phyloP scores from a whole-genome alignment of 2,329 filamentous ascomycete genomes.

The Ciborinia camelliae region DNA sequence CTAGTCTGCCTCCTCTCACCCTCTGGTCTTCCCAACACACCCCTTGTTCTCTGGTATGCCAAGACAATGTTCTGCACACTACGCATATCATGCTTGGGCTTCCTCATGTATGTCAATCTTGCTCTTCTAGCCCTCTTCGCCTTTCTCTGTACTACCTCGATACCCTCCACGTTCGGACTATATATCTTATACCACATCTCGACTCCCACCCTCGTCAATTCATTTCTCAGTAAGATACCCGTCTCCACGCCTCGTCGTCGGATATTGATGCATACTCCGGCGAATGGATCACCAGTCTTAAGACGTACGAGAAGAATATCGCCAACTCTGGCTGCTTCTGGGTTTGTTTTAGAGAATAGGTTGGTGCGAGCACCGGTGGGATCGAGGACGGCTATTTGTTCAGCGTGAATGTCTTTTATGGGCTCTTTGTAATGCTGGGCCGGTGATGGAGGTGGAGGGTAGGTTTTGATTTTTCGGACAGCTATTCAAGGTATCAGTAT shows the following conservation, averaged over 20 bases:
- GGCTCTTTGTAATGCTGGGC: constrained; percentile 61
- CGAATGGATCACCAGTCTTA: constrained; percentile 81
- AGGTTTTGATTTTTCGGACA: constrained; percentile 48
- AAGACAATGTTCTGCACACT: constrained; percentile 77
- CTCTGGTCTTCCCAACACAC: constrained; percentile 39
- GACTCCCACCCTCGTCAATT: constrained; percentile 80
- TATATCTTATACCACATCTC: constrained; percentile 99
- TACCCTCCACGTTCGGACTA: constrained; percentile 80
- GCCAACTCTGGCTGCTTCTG: constrained; percentile 75
- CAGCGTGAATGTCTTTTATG: constrained; percentile 60
- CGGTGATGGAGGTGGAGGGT: constrained; percentile 54
- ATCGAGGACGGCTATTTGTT: constrained; percentile 74
- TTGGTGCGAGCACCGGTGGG: constrained; percentile 76
- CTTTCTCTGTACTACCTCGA: constrained; percentile 88
- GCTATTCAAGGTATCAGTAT: constrained; percentile 26
- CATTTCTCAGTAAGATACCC: constrained; percentile 78
- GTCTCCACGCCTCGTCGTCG: constrained; percentile 86
- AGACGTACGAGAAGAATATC: constrained; percentile 90
- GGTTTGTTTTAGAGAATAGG: constrained; percentile 75
- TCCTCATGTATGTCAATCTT: constrained; percentile 84
- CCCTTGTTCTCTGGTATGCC: constrained; percentile 57
- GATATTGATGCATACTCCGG: constrained; percentile 84
- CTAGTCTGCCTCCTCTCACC: constrained; percentile 25
- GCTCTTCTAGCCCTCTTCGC: constrained; percentile 83
- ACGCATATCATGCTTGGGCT: constrained; percentile 83